Evolutionary conservation across 1,139 yeast species (phyloP), one percentile per base, ranked within the genome.

Genomic region (Hanseniaspora sp.): DNA sequence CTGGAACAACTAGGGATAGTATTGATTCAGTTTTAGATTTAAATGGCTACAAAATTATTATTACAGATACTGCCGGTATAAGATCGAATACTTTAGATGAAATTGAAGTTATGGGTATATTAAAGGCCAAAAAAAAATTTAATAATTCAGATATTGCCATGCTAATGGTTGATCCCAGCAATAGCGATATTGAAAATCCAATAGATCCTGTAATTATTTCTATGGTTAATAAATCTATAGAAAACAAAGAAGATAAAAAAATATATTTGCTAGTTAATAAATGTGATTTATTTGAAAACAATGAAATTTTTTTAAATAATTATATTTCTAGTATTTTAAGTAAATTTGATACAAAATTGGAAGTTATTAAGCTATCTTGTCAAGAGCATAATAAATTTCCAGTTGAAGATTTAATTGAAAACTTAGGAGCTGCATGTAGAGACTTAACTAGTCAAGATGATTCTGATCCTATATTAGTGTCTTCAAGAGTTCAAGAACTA

Each of bases 61-160:
- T 90, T 33, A 87, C 95, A 2, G 98, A 92, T 65, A 90, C 98
- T 0, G 99, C 99, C 0, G 99, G 98, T 0, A 78, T 92, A 2
- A 67, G 98, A 57, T 71, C 73, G n/a, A 62, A 72, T 0, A 60
- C 69, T 8, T 73, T 74, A 0, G 88, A 81, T 57, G 62, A 65
- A 8, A 85, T 92, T 51, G 99, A 92, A 64, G 68, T 68, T 8
- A 86, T 88, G 65, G 98, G 99, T 0, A 88, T 94, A 7, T 74
- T 75, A 57, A 72, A 95, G 53, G 95, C 97, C 0, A 80, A 78
- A 57, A 65, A 67, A 31, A 77, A 79, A 59, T 74, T 86, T 0
- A 62, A 69, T 11, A 69, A 70, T n/a, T 77, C 87, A 45, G 92
- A 86, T 64, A 62, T 86, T 48, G 80, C 79, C 1, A 57, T 82